phyloP scores from a whole-genome alignment of 2,329 filamentous ascomycete species.

The Xylaria sp. region DNA sequence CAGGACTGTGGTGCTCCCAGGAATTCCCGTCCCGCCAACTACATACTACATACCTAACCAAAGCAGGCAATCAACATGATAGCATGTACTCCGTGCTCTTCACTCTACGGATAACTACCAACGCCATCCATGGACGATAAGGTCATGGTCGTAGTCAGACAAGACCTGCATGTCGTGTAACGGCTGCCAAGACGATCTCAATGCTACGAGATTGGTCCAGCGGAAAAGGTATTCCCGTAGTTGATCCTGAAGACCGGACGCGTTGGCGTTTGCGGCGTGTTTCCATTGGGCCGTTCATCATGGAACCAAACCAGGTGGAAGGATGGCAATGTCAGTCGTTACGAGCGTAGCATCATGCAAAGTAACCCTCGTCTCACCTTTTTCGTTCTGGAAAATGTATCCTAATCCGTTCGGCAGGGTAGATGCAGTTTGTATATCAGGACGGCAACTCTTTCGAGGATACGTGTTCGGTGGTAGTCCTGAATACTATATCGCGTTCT shows the following conservation, averaged over 20 bases:
- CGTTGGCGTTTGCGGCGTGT: not conserved
- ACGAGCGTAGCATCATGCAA: not conserved
- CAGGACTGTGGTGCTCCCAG: not conserved
- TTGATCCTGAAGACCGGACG: not conserved
- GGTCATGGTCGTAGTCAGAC: not conserved
- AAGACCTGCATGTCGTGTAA: not conserved
- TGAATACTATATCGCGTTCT: too few species aligned
- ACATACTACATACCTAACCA: too few species aligned
- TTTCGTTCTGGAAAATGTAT: not conserved
- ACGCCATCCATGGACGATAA: not conserved
- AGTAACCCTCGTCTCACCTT: constrained; percentile 1
- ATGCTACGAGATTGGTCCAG: not conserved
- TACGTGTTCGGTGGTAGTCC: too few species aligned
- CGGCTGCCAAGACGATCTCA: constrained; percentile 3
- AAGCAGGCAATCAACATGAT: not conserved
- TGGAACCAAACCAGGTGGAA: not conserved
- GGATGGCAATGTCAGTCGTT: not conserved
- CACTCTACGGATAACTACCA: too few species aligned
- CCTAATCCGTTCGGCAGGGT: not conserved
- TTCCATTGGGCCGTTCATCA: not conserved
- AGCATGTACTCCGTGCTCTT: not conserved
- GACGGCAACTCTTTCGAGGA: too few species aligned
- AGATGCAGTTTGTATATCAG: not conserved
- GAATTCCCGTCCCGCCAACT: not conserved
- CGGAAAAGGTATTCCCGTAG: not conserved